These are phyloP conservation scores for Plasmopara muralis DNA, from an alignment of 352 stramenopile genomes.

Conservation along the genomic window DNA sequence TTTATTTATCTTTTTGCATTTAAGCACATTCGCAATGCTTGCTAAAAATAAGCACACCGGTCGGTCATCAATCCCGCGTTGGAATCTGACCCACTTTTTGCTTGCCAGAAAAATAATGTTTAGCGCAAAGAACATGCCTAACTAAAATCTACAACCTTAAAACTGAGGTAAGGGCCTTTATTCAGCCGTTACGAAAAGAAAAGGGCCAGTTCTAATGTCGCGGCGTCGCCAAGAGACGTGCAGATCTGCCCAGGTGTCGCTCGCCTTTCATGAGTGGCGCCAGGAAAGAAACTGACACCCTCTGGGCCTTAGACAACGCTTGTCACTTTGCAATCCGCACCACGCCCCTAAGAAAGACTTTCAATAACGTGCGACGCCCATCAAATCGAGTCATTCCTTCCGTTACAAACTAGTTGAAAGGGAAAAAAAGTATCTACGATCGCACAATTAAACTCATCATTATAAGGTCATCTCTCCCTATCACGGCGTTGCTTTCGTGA, in stretches of 20 bases:
- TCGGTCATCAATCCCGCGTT: neutral
- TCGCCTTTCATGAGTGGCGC: conserved; percentile 28
- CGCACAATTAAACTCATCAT: conserved; percentile 11
- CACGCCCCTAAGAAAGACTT: conserved; percentile 2
- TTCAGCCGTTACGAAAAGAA: conserved; percentile 21
- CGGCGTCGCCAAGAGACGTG: conserved; percentile 30
- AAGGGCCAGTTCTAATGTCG: conserved; percentile 16
- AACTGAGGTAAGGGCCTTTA: neutral
- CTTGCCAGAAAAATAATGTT: neutral
- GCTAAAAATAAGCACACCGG: too few relatives aligned
- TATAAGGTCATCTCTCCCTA: conserved; percentile 20
- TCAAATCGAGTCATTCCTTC: conserved; percentile 84
- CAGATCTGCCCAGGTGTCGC: conserved; percentile 29
- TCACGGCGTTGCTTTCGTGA: conserved; percentile 5
- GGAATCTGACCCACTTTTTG: neutral
- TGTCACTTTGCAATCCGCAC: conserved; percentile 37
- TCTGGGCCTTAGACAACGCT: conserved; percentile 88
- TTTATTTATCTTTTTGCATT: neutral
- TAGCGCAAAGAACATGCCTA: neutral
- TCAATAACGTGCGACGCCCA: conserved; percentile 60
- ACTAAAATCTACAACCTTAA: neutral
- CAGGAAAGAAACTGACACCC: conserved; percentile 21
- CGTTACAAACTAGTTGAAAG: conserved; percentile 18
- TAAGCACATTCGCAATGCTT: too few relatives aligned
- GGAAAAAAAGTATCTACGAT: conserved; percentile 25